These are phyloP conservation scores for Neurospora sp. DNA, from an alignment of 495 filamentous ascomycete genomes.

Conservation along the genomic window DNA sequence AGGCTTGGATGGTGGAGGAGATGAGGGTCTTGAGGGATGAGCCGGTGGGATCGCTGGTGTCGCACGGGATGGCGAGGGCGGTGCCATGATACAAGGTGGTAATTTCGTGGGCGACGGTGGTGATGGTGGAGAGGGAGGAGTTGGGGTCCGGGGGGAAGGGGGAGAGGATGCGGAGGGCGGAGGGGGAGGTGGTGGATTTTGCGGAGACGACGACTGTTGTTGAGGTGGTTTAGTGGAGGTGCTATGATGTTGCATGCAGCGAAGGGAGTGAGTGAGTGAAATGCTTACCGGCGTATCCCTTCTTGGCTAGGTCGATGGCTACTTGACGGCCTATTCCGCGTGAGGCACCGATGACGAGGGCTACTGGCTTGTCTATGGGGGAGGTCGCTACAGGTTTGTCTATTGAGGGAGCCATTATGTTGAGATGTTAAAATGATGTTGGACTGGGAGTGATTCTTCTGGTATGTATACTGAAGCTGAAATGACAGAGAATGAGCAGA, in stretches of 20 bases:
- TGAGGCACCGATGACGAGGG: constrained; percentile 63
- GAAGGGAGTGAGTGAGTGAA: neutral
- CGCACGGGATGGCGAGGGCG: constrained; percentile 58
- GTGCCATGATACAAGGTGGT: constrained; percentile 46
- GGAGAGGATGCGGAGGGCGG: constrained; percentile 39
- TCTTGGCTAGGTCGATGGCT: constrained; percentile 61
- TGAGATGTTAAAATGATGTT: neutral
- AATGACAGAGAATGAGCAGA: neutral
- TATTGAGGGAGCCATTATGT: neutral
- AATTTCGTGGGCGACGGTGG: constrained; percentile 74
- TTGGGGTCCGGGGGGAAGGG: constrained; percentile 81
- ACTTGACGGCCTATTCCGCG: constrained; percentile 73
- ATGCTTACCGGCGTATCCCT: constrained; percentile 55
- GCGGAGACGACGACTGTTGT: constrained; percentile 63
- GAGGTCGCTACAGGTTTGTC: neutral
- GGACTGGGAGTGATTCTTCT: neutral
- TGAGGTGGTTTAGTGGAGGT: neutral
- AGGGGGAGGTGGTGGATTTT: constrained; percentile 64
- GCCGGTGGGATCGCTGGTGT: constrained; percentile 55
- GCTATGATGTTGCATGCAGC: neutral
- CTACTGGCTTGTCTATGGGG: constrained; percentile 32
- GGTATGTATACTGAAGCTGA: neutral
- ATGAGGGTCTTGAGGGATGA: constrained; percentile 46
- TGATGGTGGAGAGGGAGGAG: constrained; percentile 67
- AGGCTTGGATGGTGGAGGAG: constrained; percentile 48